These are phyloP conservation scores for Eucalyptus leucophloia DNA, from an alignment of 345 rosid species.

Conservation along the genomic window DNA sequence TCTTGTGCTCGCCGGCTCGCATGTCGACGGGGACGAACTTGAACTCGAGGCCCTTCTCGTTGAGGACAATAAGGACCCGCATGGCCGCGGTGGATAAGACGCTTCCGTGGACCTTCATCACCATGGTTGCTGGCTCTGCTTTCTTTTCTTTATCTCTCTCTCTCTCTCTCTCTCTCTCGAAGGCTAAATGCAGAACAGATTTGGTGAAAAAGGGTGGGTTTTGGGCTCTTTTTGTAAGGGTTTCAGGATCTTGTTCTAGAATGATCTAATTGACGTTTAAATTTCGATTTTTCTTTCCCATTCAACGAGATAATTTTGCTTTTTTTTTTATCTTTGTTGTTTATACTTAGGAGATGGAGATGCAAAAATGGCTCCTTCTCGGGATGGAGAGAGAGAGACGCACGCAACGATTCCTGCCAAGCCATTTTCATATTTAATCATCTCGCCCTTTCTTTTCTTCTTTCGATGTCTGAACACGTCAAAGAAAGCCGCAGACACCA, in stretches of 20 bases:
- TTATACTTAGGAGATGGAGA: not conserved
- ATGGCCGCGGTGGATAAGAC: not conserved
- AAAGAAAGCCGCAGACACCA: not conserved
- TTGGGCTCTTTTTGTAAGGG: not conserved
- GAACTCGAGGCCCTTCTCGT: slow-evolving; percentile 16
- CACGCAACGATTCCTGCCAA: not conserved
- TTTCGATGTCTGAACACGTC: not conserved
- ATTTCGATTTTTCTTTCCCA: no score
- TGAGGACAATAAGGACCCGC: slow-evolving; percentile 5
- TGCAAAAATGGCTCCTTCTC: not conserved
- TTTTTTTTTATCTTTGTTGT: no score
- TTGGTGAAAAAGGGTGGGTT: not conserved
- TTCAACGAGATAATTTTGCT: no score
- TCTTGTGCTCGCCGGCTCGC: slow-evolving; percentile 10
- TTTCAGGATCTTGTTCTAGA: no score
- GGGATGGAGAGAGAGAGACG: not conserved
- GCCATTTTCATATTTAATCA: not conserved
- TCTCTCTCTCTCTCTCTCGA: not conserved
- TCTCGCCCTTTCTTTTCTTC: not conserved
- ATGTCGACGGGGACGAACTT: slow-evolving; percentile 8
- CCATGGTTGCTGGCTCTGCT: not conserved
- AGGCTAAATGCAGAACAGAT: not conserved
- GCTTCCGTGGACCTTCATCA: slow-evolving; percentile 10
- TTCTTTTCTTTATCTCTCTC: not conserved
- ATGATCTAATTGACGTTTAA: no score